Evolutionary conservation across 306 rosid species (phyloP).

Genomic region (Vachellia collinsii): DNA sequence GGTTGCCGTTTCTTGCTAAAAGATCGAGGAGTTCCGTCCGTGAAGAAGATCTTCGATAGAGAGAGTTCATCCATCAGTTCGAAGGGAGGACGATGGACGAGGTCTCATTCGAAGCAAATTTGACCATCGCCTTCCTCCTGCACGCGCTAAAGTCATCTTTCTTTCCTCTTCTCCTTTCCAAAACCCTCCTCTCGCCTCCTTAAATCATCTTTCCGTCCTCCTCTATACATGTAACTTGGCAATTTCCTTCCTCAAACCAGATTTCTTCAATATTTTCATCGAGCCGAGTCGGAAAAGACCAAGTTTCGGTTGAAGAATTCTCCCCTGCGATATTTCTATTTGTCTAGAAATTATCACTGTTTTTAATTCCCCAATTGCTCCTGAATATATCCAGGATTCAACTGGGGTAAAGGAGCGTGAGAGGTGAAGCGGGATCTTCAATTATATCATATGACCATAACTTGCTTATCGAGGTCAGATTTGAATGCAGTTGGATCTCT

Average conservation of each 20-base stretch:
- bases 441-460: not conserved
- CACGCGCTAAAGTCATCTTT: conserved; percentile 40
- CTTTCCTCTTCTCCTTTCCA: not conserved
- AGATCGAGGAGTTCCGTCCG: too few species aligned
- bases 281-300: conserved; percentile 16
- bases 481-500: conserved; percentile 19
- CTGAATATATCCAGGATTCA: not conserved
- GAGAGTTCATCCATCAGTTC: not conserved
- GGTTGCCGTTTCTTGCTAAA: not conserved
- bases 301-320: not conserved
- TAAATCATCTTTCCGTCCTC: not conserved
- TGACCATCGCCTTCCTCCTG: conserved; percentile 25
- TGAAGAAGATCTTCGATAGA: not conserved
- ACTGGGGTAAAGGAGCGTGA: not conserved
- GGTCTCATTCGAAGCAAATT: conserved; percentile 40
- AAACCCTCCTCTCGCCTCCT: conserved; percentile 12
- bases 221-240: not conserved
- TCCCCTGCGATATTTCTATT: not conserved
- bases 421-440: conserved; percentile 22
- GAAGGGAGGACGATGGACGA: conserved; percentile 24
- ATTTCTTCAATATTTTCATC: not conserved
- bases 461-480: not conserved
- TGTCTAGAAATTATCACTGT: not conserved
- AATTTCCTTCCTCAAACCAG: not conserved
- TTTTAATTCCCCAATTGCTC: not conserved